Base-by-base conservation (phyloP, 2,329 filamentous ascomycete species). In the Beauveria sp. region DNA sequence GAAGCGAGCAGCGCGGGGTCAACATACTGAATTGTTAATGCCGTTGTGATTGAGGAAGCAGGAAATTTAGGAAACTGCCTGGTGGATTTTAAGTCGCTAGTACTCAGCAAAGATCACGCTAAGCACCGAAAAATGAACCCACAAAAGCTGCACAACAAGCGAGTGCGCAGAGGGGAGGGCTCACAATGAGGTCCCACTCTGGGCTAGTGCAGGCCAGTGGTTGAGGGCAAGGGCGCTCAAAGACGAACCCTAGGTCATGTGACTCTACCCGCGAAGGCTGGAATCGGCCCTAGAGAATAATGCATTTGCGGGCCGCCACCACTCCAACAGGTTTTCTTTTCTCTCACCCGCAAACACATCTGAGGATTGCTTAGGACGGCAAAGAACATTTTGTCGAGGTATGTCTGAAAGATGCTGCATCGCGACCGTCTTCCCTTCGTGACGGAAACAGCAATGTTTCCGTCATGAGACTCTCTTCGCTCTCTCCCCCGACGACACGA, bases 351-450 rank as follows among this genome's bases (percentile, higher is more conserved):
- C 72, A 75, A 76, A 74, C 58, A 61, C 77, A 81, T 82, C 79
- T 81, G 76, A 80, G 76, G 75, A 79, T 79, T 83, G 81, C 81
- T 84, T 82, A 84, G 81, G 81, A 84, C 79, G 81, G 80, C 81
- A 84, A 78, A 80, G 76, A 43, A 68, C 62, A 71, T 79, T 80
- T 82, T 84, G 81, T 84, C 81, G 81, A 84, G 81, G 81, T 84
- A 84, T 70, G 81, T 84, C 78, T 79, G 74, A 76, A 75, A 75
- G 78, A 80, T 80, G 78, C 74, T 78, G 75, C 72, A 70, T 67
- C 67, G 64, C 62, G 64, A 62, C 65, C 61, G 64, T 59, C 52
- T 65, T 65, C 67, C 64, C 55, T 65, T 62, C 63, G 66, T 66
- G 69, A 69, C 63, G 65, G 67, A 66, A 66, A 70, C 68, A 59